Evolutionary conservation across 768 basidiomycete genomes (phyloP).

Genomic region (Psilocybe sp.): DNA sequence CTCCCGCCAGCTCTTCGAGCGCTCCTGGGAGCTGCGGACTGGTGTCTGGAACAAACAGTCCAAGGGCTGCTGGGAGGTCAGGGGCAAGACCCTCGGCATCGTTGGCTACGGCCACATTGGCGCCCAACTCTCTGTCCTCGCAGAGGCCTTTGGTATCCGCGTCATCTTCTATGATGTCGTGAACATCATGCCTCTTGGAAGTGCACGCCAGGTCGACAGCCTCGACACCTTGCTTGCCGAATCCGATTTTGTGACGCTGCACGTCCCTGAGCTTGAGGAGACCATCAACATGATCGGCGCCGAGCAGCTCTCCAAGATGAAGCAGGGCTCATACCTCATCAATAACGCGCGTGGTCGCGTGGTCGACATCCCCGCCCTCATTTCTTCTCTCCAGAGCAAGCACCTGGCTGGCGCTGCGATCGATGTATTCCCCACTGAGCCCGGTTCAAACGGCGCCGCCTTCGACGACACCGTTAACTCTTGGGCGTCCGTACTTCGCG

Average conservation of each 20-base stretch:
- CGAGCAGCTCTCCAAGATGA: conserved; percentile 84
- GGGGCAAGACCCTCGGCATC: conserved; percentile 97
- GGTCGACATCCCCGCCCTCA: conserved; percentile 90
- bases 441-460: conserved; percentile 83
- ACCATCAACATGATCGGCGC: conserved; percentile 91
- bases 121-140: conserved; percentile 92
- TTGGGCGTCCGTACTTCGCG: conserved; percentile 76
- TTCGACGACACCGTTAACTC: conserved; percentile 88
- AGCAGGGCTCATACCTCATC: conserved; percentile 90
- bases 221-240: conserved; percentile 69
- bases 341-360: conserved; percentile 97
- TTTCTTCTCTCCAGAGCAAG: conserved; percentile 76
- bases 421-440: conserved; percentile 95
- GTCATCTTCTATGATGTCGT: conserved; percentile 95
- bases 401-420: conserved; percentile 87
- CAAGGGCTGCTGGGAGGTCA: conserved; percentile 96
- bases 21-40: conserved; percentile 79
- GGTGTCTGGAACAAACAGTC: conserved; percentile 99
- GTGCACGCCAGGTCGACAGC: conserved; percentile 84
- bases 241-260: conserved; percentile 93
- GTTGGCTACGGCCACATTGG: conserved; percentile 99
- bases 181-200: conserved; percentile 96
- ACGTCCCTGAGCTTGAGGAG: conserved; percentile 95
- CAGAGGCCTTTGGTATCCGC: conserved; percentile 93
- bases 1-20: conserved; percentile 91